phyloP scores from a whole-genome alignment of 1,139 yeast species.

The Arxiozyma telluris region DNA sequence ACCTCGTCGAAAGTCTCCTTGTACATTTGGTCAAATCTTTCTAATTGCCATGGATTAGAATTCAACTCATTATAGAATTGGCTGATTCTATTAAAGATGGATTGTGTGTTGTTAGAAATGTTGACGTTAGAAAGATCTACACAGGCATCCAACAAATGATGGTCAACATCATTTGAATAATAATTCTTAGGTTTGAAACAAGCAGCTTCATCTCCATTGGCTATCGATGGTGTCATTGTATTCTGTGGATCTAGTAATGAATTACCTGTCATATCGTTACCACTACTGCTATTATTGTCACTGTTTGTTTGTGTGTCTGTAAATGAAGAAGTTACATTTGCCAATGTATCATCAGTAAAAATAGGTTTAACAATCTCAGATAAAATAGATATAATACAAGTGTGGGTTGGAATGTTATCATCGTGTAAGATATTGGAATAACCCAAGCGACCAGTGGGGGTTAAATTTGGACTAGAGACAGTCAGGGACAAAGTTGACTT shows the following conservation, averaged over 20 bases:
- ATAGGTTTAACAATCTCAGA: slow-evolving; percentile 9
- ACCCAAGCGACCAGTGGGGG: slow-evolving; percentile 5
- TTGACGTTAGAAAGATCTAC: slow-evolving; percentile 9
- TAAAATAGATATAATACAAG: slow-evolving; percentile 10
- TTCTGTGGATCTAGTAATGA: neutral
- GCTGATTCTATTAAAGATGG: slow-evolving; percentile 12
- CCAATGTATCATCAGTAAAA: slow-evolving; percentile 3
- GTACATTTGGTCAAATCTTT: slow-evolving; percentile 10
- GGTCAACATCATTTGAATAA: slow-evolving; percentile 2
- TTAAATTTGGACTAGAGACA: slow-evolving; percentile 5
- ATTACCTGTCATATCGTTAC: neutral
- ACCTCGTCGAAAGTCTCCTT: slow-evolving; percentile 2
- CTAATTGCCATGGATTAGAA: slow-evolving; percentile 13
- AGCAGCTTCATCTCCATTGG: neutral
- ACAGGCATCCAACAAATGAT: slow-evolving; percentile 7
- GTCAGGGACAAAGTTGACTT: slow-evolving; percentile 12
- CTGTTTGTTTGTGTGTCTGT: neutral
- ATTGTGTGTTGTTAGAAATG: slow-evolving; percentile 1
- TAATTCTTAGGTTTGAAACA: neutral
- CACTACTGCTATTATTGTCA: neutral
- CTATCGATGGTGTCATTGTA: neutral
- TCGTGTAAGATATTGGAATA: slow-evolving; percentile 6
- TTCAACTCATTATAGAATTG: slow-evolving; percentile 9
- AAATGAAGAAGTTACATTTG: neutral
- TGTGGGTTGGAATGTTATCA: slow-evolving; percentile 7